These are phyloP conservation scores for Akanthomyces lecanii DNA, from an alignment of 2,329 filamentous ascomycete species.

Conservation along the genomic window DNA sequence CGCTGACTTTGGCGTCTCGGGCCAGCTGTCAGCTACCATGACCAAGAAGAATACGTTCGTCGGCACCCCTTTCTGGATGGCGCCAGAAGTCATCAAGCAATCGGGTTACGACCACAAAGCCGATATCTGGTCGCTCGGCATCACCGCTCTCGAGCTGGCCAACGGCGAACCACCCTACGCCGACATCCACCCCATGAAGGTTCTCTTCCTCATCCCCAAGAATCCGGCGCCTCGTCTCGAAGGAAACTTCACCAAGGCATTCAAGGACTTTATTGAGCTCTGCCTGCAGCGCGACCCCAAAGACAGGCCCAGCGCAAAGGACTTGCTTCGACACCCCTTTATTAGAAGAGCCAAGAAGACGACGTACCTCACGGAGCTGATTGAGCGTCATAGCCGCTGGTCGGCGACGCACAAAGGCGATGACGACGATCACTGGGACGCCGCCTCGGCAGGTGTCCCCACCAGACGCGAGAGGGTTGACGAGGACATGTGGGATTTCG, in stretches of 20 bases:
- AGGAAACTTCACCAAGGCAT: slow-evolving; percentile 74
- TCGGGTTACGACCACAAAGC: slow-evolving; percentile 97
- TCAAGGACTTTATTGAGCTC: slow-evolving; percentile 79
- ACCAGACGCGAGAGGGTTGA: slow-evolving; percentile 54
- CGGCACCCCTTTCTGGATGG: slow-evolving; percentile 99
- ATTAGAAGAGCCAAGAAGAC: slow-evolving; percentile 90
- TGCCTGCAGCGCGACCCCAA: slow-evolving; percentile 86
- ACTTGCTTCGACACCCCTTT: slow-evolving; percentile 85
- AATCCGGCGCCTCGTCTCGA: slow-evolving; percentile 80
- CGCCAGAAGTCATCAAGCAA: slow-evolving; percentile 97
- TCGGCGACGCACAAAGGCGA: slow-evolving; percentile 72
- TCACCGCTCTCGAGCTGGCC: slow-evolving; percentile 87
- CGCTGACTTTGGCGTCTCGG: slow-evolving; percentile 94
- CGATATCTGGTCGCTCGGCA: slow-evolving; percentile 95
- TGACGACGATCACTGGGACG: slow-evolving; percentile 58
- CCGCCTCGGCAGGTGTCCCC: slow-evolving; percentile 48
- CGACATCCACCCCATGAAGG: slow-evolving; percentile 98
- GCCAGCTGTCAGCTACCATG: slow-evolving; percentile 95
- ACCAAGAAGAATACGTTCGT: slow-evolving; percentile 99
- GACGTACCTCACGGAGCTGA: slow-evolving; percentile 92
- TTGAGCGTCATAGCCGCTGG: slow-evolving; percentile 87
- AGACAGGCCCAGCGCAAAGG: slow-evolving; percentile 80
- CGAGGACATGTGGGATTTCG: slow-evolving; percentile 98
- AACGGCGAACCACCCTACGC: slow-evolving; percentile 91
- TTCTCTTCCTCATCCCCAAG: slow-evolving; percentile 92